Evolutionary conservation across 306 rosid genomes (phyloP).

Genomic region (Luffa aegyptiaca): DNA sequence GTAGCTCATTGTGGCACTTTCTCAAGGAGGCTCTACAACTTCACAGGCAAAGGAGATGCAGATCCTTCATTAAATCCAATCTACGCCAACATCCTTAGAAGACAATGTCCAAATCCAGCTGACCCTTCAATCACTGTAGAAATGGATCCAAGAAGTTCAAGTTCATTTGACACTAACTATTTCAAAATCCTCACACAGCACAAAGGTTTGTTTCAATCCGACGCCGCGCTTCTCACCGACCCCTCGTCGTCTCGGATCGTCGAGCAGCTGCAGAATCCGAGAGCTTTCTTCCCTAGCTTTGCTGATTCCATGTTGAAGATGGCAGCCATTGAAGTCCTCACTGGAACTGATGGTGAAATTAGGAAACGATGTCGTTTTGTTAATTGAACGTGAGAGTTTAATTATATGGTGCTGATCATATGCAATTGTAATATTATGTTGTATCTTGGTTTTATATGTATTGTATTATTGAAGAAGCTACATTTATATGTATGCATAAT

Average conservation of each 20-base stretch:
- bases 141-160: constrained; percentile 34
- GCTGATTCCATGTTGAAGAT: constrained; percentile 45
- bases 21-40: constrained; percentile 24
- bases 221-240: constrained; percentile 42
- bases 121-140: constrained; percentile 8
- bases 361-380: constrained; percentile 39
- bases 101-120: constrained; percentile 8
- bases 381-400: constrained; percentile 9
- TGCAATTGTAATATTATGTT: too few species aligned
- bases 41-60: constrained; percentile 27
- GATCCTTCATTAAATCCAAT: constrained; percentile 18
- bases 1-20: constrained; percentile 19
- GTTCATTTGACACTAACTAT: constrained; percentile 27
- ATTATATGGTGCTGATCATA: too few species aligned
- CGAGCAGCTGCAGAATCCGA: constrained; percentile 6
- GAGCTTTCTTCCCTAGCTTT: constrained; percentile 29
- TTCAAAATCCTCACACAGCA: constrained; percentile 22
- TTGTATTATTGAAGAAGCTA: not conserved
- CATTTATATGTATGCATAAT: not conserved
- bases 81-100: constrained; percentile 7
- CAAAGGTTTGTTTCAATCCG: constrained; percentile 44
- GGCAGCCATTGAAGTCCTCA: constrained; percentile 36
- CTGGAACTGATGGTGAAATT: constrained; percentile 35
- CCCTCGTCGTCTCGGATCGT: not conserved
- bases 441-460: not conserved